A percentile compares a stretch with the other conserved stretches of the same genome.
These are phyloP conservation scores for Vigna nakashimae DNA, from an alignment of 306 rosid species.

Conservation along the genomic window DNA sequence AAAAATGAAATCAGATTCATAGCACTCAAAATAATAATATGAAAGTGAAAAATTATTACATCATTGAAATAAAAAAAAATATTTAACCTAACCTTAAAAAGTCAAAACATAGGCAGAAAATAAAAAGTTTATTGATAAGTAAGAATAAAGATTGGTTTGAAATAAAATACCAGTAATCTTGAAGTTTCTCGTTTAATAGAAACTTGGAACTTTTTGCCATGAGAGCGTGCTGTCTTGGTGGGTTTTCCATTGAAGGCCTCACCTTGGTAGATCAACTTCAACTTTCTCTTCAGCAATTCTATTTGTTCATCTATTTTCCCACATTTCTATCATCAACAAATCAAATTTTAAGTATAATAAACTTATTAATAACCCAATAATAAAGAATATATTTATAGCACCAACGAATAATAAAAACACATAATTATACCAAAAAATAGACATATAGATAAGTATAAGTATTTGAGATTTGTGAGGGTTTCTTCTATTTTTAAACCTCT, in stretches of 20 bases:
- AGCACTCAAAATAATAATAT: no score
- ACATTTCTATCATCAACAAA: constrained; percentile 66
- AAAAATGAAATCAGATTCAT: no score
- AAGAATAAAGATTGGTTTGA: background rate
- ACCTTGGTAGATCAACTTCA: constrained; percentile 79
- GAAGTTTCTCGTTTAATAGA: constrained; percentile 89
- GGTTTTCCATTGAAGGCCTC: constrained; percentile 91
- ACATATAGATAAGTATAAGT: background rate
- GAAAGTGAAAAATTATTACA: no score
- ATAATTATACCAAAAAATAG: background rate
- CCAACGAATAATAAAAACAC: background rate
- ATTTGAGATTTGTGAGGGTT: no score
- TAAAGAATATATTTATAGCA: background rate
- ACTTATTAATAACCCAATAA: background rate
- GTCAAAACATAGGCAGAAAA: no score
- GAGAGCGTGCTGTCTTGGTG: constrained; percentile 95
- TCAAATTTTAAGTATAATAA: no score
- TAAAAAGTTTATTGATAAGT: background rate
- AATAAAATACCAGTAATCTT: constrained; percentile 75
- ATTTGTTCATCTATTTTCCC: constrained; percentile 91
- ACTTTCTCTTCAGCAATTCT: constrained; percentile 81
- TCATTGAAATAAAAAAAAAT: no score
- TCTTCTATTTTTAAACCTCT: no score
- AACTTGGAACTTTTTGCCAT: constrained; percentile 92
- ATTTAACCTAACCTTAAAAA: background rate